These are phyloP conservation scores for Cocos nucifera DNA, from an alignment of 176 grass and related monocot species.

Conservation along the genomic window DNA sequence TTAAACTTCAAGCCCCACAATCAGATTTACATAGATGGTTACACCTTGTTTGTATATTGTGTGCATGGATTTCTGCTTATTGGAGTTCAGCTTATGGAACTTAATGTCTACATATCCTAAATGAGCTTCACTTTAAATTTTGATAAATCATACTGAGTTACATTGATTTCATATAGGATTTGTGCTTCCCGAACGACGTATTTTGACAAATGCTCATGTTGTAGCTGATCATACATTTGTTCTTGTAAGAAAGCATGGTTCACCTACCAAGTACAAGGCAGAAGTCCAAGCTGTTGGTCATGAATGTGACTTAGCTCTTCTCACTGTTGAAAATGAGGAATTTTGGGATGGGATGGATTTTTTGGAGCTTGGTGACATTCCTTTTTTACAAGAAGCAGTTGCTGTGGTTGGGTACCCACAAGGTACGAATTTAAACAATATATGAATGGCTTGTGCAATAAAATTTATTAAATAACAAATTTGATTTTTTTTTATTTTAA, in stretches of 20 bases:
- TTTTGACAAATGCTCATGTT: conserved; percentile 91
- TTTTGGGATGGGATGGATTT: conserved; percentile 93
- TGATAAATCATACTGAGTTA: no score
- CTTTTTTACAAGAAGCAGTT: conserved; percentile 89
- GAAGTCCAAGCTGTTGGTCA: conserved; percentile 91
- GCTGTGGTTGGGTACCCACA: conserved; percentile 96
- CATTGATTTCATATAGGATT: conserved; percentile 48
- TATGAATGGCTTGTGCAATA: background rate
- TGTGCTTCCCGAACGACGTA: conserved; percentile 60
- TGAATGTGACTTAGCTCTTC: conserved; percentile 83
- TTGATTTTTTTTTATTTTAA: no score
- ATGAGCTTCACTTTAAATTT: conserved; percentile 5
- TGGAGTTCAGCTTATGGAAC: background rate
- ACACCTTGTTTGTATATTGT: no score
- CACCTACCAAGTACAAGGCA: conserved; percentile 84
- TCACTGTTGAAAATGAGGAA: conserved; percentile 75
- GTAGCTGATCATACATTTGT: conserved; percentile 95
- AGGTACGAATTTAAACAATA: conserved; percentile 36
- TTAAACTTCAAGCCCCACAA: no score
- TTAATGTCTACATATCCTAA: conserved; percentile 4
- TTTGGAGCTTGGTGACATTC: conserved; percentile 86
- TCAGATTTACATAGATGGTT: no score
- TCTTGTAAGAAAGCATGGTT: conserved; percentile 95
- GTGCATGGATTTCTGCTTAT: no score
- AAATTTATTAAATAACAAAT: no score